A percentile compares a stretch with the other conserved stretches of the same genome.
Conservation (phyloP, 495 filamentous ascomycete genomes). For the Lasiosphaeriaceae sp. region DNA sequence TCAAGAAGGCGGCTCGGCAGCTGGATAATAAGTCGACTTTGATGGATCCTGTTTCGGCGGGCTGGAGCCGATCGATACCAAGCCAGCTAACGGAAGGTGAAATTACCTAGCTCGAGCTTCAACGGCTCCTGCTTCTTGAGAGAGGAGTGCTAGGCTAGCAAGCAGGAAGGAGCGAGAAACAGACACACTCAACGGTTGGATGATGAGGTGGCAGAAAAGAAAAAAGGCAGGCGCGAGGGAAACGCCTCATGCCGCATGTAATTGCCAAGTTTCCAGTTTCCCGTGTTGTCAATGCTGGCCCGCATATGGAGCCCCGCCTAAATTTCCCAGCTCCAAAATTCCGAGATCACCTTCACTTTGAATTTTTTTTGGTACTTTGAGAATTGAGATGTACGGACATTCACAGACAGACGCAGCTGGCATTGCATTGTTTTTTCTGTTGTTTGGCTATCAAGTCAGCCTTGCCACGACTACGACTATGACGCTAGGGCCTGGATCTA, state of each 20-base stretch:
- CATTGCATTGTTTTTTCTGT: no score
- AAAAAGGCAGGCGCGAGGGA: constrained; percentile 12
- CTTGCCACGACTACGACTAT: not conserved
- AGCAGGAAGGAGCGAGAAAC: not conserved
- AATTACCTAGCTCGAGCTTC: not conserved
- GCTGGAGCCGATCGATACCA: not conserved
- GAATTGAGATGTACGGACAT: not conserved
- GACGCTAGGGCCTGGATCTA: not conserved
- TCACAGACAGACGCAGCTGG: no score
- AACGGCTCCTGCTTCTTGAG: no score
- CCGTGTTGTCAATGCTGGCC: constrained; percentile 18
- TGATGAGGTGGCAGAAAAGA: not conserved
- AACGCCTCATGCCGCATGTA: constrained; percentile 1
- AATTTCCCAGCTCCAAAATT: constrained; percentile 15
- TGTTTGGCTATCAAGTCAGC: no score
- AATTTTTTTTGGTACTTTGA: not conserved
- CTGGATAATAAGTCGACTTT: not conserved
- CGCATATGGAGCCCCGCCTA: constrained; percentile 18
- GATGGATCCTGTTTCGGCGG: not conserved
- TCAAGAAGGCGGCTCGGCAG: not conserved
- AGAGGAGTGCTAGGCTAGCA: no score
- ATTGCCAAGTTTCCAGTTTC: constrained; percentile 17
- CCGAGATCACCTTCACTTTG: not conserved
- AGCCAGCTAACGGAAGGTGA: not conserved
- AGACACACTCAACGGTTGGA: not conserved